Evolutionary conservation across 495 filamentous ascomycete species (phyloP).

Genomic region (Symbiotaphrina buchneri): DNA sequence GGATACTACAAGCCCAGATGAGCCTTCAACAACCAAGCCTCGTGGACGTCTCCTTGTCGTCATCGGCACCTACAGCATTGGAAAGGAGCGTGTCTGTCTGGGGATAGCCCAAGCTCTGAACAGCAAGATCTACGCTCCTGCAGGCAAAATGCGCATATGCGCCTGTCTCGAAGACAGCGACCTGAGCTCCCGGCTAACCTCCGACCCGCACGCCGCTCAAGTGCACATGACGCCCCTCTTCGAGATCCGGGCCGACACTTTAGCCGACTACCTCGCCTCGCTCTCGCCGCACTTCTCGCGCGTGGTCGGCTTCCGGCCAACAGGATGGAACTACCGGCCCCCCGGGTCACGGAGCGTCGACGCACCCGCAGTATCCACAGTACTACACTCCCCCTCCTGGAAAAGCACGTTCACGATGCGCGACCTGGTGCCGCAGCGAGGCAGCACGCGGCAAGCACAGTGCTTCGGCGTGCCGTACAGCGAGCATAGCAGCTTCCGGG

Average conservation of each 20-base stretch:
- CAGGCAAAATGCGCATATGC: slow-evolving; percentile 66
- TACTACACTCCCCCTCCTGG: slow-evolving; percentile 59
- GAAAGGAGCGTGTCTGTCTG: slow-evolving; percentile 89
- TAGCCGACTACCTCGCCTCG: slow-evolving; percentile 65
- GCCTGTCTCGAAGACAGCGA: slow-evolving; percentile 67
- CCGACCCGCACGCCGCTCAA: slow-evolving; percentile 63
- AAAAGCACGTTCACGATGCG: slow-evolving; percentile 34
- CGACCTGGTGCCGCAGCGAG: slow-evolving; percentile 57
- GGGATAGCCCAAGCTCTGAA: slow-evolving; percentile 73
- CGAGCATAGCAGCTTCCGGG: slow-evolving; percentile 84
- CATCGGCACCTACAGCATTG: slow-evolving; percentile 92
- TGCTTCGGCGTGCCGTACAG: slow-evolving; percentile 89
- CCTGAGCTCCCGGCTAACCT: slow-evolving; percentile 51
- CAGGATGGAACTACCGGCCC: slow-evolving; percentile 78
- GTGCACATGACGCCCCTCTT: slow-evolving; percentile 94
- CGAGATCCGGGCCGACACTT: slow-evolving; percentile 71
- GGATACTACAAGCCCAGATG: background rate
- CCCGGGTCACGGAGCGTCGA: slow-evolving; percentile 36
- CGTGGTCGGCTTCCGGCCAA: slow-evolving; percentile 79
- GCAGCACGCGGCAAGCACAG: slow-evolving; percentile 47
- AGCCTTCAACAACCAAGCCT: slow-evolving; percentile 6
- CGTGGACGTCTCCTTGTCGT: slow-evolving; percentile 66
- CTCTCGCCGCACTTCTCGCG: slow-evolving; percentile 59
- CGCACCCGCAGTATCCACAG: slow-evolving; percentile 37
- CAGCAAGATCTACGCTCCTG: slow-evolving; percentile 76